Conservation (phyloP, 352 stramenopile species). For the Pythium scleroteichum region DNA sequence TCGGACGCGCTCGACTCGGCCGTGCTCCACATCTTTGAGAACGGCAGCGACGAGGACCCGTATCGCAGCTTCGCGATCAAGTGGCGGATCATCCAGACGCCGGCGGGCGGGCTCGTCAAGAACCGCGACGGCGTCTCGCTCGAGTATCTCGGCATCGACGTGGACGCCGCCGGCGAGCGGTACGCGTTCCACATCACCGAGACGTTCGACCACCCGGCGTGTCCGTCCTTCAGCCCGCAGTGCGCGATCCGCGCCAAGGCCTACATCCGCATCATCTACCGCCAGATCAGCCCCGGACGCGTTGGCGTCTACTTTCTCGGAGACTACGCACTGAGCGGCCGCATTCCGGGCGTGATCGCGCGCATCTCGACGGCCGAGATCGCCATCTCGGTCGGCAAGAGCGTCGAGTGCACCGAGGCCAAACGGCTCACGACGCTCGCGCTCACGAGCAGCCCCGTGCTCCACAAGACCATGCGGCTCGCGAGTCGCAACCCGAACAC, state of each 20-base stretch:
- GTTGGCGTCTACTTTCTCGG: constrained; percentile 23
- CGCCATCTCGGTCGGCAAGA: constrained; percentile 18
- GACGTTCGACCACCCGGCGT: constrained; percentile 23
- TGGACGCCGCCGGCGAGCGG: constrained; percentile 12
- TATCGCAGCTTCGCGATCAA: constrained; percentile 31
- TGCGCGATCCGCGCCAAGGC: constrained; percentile 21
- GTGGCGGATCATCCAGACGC: constrained; percentile 26
- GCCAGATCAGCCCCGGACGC: constrained; percentile 16
- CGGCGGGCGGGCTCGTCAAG: constrained; percentile 17
- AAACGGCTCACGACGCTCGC: constrained; percentile 29
- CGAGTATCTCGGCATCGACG: constrained; percentile 32
- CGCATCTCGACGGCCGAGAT: constrained; percentile 15
- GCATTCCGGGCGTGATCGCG: constrained; percentile 13
- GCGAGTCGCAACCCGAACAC: not conserved
- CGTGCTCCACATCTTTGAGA: constrained; percentile 29
- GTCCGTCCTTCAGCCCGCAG: constrained; percentile 22
- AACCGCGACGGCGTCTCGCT: constrained; percentile 25
- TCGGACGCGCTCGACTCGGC: constrained; percentile 24
- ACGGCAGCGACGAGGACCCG: constrained; percentile 15
- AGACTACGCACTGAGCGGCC: constrained; percentile 16
- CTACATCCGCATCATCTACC: constrained; percentile 26
- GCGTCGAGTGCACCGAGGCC: constrained; percentile 24
- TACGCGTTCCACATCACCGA: constrained; percentile 30
- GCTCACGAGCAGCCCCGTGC: constrained; percentile 13
- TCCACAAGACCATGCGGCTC: not conserved